phyloP scores from a whole-genome alignment of 257 asterid species.

The Forsythia suspensa region DNA sequence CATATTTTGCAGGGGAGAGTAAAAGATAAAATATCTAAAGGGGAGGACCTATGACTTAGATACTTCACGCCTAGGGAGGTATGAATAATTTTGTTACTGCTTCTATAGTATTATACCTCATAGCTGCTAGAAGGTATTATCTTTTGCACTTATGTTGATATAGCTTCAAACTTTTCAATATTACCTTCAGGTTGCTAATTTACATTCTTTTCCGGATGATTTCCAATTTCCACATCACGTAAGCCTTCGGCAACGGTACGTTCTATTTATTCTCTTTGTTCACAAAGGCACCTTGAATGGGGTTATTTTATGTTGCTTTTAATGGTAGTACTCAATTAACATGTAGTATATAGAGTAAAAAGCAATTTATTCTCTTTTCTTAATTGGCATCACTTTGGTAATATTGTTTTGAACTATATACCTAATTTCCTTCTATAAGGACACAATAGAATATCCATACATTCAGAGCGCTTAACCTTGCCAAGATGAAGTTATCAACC shows the following conservation, averaged over 20 bases:
- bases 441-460: not conserved
- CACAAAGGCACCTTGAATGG: conserved; percentile 1
- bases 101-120: not conserved
- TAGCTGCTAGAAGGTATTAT: not conserved
- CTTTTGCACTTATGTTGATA: not conserved
- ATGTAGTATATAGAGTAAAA: not conserved
- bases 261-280: conserved; percentile 10
- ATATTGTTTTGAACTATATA: not conserved
- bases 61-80: conserved; percentile 98
- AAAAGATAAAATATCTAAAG: conserved; percentile 37
- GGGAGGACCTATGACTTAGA: conserved; percentile 67
- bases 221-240: conserved; percentile 74
- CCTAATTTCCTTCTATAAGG: not conserved
- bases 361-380: conserved; percentile 4
- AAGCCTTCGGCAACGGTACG: conserved; percentile 86
- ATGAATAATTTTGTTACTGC: conserved; percentile 26
- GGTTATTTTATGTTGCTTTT: not conserved
- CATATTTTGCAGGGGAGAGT: conserved; percentile 49
- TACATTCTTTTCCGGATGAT: conserved; percentile 78
- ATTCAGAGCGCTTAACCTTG: not conserved
- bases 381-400: not conserved
- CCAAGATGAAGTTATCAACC: not conserved
- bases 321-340: conserved; percentile 1
- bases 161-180: conserved; percentile 11
- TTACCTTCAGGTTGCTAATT: conserved; percentile 71